Evolutionary conservation across 306 rosid species (phyloP), one percentile per base, ranked within the genome.

Genomic region (Lablab purpureus): DNA sequence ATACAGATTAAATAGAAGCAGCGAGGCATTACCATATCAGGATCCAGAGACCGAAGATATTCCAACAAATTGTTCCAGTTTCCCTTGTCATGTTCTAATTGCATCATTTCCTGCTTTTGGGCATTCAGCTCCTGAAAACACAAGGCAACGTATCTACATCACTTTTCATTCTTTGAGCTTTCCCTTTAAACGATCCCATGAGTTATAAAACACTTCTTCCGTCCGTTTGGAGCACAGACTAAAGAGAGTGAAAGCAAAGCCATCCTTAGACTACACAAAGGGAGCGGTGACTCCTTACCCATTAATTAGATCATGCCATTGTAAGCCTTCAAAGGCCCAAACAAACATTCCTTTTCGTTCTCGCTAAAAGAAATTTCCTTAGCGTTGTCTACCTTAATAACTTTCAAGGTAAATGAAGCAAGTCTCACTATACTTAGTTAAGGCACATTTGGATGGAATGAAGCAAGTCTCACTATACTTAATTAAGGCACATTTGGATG

Each of bases 1-100:
- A 63, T 49, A 71, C 41, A 47, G 50, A 40, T 46, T 84, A 59
- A 36, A 69, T 21, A 65, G 4, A 74, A 55, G 41, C 15, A 23
- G 65, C 8, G 51, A 73, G 45, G 23, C 27, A 73, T 84, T 87
- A 95, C 99, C 99, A 93, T 90, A 84, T 90, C 84, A 43, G 98
- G 89, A 88, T 95, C 98, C 73, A 95, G 78, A 41, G 94, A 91
- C 63, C 99, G 92, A 21, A 95, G 90, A 84, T 90, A 95, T 70
- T 91, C 98, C 79, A 95, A 84, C 72, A 93, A 87, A 80, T 91
- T 88, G 75, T 95, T 95, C 80, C 87, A 83, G 74, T 67, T 88
- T 77, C 85, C 97, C 77, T 85, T 86, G 81, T 81, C 92, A 62
- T 71, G 64, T 84, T 91, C 97, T 43, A 90, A 76, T 74, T 84